Base-by-base conservation (phyloP, 2,329 filamentous ascomycete species). In the Xylariaceae sp. region DNA sequence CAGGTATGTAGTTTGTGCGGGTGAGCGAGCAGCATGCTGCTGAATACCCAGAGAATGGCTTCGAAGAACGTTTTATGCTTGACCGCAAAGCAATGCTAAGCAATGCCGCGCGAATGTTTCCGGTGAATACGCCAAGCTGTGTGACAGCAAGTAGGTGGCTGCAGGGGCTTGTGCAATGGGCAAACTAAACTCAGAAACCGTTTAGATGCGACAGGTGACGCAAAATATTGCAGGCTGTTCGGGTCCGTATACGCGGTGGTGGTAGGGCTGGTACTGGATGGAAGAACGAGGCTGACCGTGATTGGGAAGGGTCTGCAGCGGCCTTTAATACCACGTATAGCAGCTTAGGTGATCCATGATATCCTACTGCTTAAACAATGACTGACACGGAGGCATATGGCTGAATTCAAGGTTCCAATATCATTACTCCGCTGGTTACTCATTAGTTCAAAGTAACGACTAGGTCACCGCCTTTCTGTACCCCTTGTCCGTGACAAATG, bases 1-100 rank as follows among this genome's bases (percentile, higher is more conserved):
- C 58, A 44, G 45, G 53, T 43, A 42, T 55, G 40, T 23, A 45
- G 39, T n/a, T 55, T 44, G 24, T 50, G 42, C 39, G 49, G 47
- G 35, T 53, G 6, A 20, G 23, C 4, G 39, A 16, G 20, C 16
- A 42, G 20, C 43, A 44, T 32, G n/a, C 35, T 53, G 23, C 26
- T 37, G 4, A 15, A 15, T 11, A 16, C 6, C 3, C 6, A 33
- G 7, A 13, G 6, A n/a, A 29, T 20, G 15, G n/a, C n/a, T n/a
- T n/a, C n/a, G n/a, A n/a, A n/a, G n/a, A n/a, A n/a, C n/a, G n/a
- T n/a, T n/a, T n/a, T n/a, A n/a, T n/a, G n/a, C n/a, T n/a, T n/a
- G n/a, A n/a, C n/a, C n/a, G n/a, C n/a, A n/a, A n/a, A n/a, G n/a
- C n/a, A n/a, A n/a, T n/a, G n/a, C n/a, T n/a, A 23, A 11, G 10